Base-by-base conservation (phyloP, 2,329 filamentous ascomycete genomes). In the Verticillium zaregamsianum region DNA sequence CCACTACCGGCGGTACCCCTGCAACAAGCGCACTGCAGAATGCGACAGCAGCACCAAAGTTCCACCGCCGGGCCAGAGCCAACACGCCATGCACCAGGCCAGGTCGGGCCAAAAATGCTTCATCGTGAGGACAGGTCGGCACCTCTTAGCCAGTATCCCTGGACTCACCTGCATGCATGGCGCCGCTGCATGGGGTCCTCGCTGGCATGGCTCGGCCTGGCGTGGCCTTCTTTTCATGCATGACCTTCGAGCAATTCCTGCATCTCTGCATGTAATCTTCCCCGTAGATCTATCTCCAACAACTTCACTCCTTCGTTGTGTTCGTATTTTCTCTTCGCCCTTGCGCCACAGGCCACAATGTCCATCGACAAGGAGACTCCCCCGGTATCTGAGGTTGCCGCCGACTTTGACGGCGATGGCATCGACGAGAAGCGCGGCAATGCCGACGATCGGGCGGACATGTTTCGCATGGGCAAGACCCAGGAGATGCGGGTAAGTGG, bases 381-480 rank as follows among this genome's bases (percentile, higher is more conserved):
- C 33, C 54, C 17, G 28, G 28, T 35, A 1, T 33, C 15, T 17
- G 54, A 17, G 9, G 6, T 12, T 3, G 54, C 17, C 54, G 54
- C 32, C 28, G 28, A 31, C 17, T 20, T 23, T 23, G 55, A 39
- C 12, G 63, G 58, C 40, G 60, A 60, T 32, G 49, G 67, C 66
- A 63, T 70, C 68, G 65, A 68, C 67, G 59, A 68, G 64, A 59
- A 73, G 64, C 67, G 70, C 66, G 64, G 69, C 62, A 69, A 71
- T 61, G 63, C 62, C 2, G 61, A 68, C 32, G 79, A 81, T 67
- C 72, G 76, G 32, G 69, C 68, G 32, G 76, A 83, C 61, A 80
- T 83, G 77, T 72, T 72, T 35, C 77, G 80, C 20, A 74, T 83
- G 75, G 81, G 81, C 45, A 83, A 82, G 70, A 72, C 73, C 23